Evolutionary conservation across 805 yeast genomes (phyloP).

Genomic region (Cyberlindnera maritima): DNA sequence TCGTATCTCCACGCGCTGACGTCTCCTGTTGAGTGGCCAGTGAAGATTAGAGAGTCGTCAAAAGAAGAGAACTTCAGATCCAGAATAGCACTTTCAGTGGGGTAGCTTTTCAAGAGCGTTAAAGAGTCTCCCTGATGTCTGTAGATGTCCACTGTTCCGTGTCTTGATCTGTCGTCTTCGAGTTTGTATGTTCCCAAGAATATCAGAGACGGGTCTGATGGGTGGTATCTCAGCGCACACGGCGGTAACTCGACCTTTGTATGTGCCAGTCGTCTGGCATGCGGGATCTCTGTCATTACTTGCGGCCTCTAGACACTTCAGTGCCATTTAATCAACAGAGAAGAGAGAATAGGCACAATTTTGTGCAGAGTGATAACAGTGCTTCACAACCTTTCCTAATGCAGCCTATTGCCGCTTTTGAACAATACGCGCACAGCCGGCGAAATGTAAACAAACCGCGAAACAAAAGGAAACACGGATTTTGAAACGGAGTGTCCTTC

Average conservation of each 20-base stretch:
- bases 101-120: constrained; percentile 18
- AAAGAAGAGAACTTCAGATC: constrained; percentile 71
- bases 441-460: constrained; percentile 16
- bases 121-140: constrained; percentile 19
- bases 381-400: not conserved
- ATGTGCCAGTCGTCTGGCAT: constrained; percentile 19
- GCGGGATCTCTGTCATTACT: constrained; percentile 5
- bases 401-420: not conserved
- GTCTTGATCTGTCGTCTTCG: constrained; percentile 55
- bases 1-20: constrained; percentile 58
- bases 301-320: no score
- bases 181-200: constrained; percentile 81
- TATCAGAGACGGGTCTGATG: constrained; percentile 43
- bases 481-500: not conserved
- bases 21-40: constrained; percentile 83
- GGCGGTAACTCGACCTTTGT: constrained; percentile 68
- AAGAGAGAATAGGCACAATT: not conserved
- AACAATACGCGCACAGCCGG: constrained; percentile 5
- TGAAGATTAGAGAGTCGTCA: constrained; percentile 44
- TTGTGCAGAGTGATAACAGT: not conserved
- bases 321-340: not conserved
- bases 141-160: constrained; percentile 58
- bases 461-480: constrained; percentile 7
- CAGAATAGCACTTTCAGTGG: constrained; percentile 62
- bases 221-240: constrained; percentile 68